Base-by-base conservation (phyloP, 306 rosid species). In the Mucuna pruriens region DNA sequence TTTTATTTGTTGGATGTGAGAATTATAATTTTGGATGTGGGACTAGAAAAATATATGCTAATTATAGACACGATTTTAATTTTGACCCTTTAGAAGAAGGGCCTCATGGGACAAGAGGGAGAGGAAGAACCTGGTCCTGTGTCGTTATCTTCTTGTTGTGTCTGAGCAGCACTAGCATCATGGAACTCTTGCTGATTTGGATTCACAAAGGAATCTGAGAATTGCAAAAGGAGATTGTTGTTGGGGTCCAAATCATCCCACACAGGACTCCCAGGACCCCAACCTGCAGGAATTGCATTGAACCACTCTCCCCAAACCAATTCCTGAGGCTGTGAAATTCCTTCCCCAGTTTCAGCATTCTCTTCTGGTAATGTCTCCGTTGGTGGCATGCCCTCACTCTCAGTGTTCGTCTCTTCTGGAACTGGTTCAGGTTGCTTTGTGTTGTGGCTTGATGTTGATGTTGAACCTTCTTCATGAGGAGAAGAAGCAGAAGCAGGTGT, bases 181-280 rank as follows among this genome's bases (percentile, higher is more conserved):
- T 82, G 65, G 7, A 80, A 67, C 34, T 83, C 44, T 60, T 87
- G 94, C 31, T 80, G 86, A 75, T 72, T 63, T 36, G 55, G 81
- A 42, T 83, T 81, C 44, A 29, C 71, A 55, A 83, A 89, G 39
- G 87, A 66, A 86, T 63, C 4, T 88, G 88, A 55, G 94, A 81
- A 23, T 80, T 80, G 90, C 61, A 90, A 55, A 22, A 89, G 74
- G 36, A 92, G 85, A 78, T 90, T 90, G 42, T 87, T 90, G 80
- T 85, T 71, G 16, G 87, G 6, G 31, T 94, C 94, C 17, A 89
- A 86, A 86, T 94, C 98, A 82, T 94, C 97, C 98, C 98, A 94
- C 49, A 86, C 87, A 9, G 97, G 92, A 54, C 98, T 92, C 17
- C 89, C 93, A 0, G 98, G 97, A 42, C 97, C 97, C 96, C 92